phyloP scores from a whole-genome alignment of 176 grass and related monocot species.

The Panicum miliaceum region DNA sequence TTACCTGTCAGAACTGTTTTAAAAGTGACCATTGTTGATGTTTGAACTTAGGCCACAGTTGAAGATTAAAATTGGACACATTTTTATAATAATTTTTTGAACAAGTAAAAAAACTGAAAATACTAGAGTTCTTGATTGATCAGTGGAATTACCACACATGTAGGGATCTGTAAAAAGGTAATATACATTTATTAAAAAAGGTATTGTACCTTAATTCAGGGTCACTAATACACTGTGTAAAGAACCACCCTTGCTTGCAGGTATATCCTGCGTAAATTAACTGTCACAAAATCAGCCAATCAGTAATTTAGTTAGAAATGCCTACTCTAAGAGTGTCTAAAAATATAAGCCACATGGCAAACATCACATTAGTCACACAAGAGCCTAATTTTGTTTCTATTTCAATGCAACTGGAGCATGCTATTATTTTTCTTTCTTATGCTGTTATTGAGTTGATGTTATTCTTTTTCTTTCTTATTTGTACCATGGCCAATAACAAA shows the following conservation, averaged over 20 bases:
- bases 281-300: slow-evolving; percentile 81
- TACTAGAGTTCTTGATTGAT: slow-evolving; percentile 10
- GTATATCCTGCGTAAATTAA: slow-evolving; percentile 98
- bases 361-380: slow-evolving; percentile 11
- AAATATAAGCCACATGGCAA: slow-evolving; percentile 19
- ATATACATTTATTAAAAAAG: neutral
- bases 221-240: slow-evolving; percentile 91
- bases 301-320: slow-evolving; percentile 52
- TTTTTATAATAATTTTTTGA: neutral
- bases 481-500: neutral
- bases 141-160: neutral
- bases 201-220: slow-evolving; percentile 71
- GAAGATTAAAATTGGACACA: neutral
- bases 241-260: slow-evolving; percentile 99
- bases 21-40: neutral
- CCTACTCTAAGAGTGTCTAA: neutral
- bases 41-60: neutral
- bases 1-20: neutral
- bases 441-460: neutral
- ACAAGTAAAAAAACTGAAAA: neutral
- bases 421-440: neutral
- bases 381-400: neutral
- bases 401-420: slow-evolving; percentile 1
- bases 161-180: neutral
- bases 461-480: neutral